These are phyloP conservation scores for Pinus tabuliformis DNA, from an alignment of 75 land plant species.

Conservation along the genomic window DNA sequence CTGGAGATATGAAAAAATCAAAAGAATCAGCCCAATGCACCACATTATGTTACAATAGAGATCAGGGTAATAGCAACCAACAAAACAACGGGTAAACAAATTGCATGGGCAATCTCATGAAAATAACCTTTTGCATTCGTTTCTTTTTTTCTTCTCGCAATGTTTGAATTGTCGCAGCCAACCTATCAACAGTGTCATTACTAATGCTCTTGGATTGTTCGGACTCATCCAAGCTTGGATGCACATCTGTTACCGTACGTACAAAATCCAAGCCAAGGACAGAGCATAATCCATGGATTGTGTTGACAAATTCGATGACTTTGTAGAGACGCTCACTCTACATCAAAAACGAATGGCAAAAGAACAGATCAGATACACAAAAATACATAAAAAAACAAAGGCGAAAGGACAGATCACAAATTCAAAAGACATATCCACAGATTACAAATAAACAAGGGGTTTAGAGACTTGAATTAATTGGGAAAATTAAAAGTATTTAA, in stretches of 20 bases:
- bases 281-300: slow-evolving; percentile 50
- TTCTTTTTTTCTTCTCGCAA: slow-evolving; percentile 56
- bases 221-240: slow-evolving; percentile 67
- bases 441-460: no score
- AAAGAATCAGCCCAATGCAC: not conserved
- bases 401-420: no score
- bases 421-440: no score
- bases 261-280: slow-evolving; percentile 71
- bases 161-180: slow-evolving; percentile 34
- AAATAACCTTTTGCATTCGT: slow-evolving; percentile 64
- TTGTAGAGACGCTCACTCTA: slow-evolving; percentile 71
- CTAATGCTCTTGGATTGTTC: slow-evolving; percentile 56
- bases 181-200: slow-evolving; percentile 54
- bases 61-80: not conserved
- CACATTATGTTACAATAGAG: not conserved
- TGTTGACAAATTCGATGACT: slow-evolving; percentile 46
- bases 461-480: no score
- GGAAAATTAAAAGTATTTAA: no score
- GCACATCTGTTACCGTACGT: slow-evolving; percentile 57
- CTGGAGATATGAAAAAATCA: slow-evolving; percentile 24
- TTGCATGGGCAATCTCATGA: not conserved
- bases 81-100: not conserved
- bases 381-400: slow-evolving; percentile 23
- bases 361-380: no score
- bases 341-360: not conserved